Conservation (phyloP, 164 flowering plant genomes). For the Echeveria elegans region DNA sequence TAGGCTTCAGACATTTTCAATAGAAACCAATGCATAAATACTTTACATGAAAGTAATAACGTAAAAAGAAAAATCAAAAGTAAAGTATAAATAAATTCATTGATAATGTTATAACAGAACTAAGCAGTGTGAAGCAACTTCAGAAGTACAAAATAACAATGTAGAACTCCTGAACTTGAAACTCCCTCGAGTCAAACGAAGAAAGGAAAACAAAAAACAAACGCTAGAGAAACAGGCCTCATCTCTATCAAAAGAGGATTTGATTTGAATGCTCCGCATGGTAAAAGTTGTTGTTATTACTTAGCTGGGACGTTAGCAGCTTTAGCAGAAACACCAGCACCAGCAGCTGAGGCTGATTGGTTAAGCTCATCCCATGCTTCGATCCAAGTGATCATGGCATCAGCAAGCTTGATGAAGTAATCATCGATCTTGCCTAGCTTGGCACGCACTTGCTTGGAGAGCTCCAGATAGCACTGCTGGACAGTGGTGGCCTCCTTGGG, state of each 20-base stretch:
- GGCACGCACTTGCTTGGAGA: too few relatives aligned
- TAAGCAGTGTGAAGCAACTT: neutral
- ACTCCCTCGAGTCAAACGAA: too few relatives aligned
- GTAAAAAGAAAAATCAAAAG: too few relatives aligned
- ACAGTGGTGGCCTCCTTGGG: too few relatives aligned
- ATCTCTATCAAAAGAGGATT: neutral
- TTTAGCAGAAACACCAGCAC: neutral
- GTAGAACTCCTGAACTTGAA: neutral
- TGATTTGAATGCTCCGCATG: neutral
- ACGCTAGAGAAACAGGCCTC: neutral
- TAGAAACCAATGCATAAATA: too few relatives aligned
- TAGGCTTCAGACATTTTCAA: too few relatives aligned
- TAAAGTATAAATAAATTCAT: constrained; percentile 3
- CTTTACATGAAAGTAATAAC: too few relatives aligned
- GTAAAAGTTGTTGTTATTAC: neutral
- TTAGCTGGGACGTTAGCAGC: neutral
- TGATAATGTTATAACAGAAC: constrained; percentile 1
- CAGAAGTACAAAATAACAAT: neutral
- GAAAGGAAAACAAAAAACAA: neutral
- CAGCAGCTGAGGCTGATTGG: neutral
- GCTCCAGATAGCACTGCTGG: too few relatives aligned
- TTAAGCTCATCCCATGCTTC: constrained; percentile 8
- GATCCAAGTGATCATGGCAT: too few relatives aligned
- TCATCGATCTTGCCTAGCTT: too few relatives aligned
- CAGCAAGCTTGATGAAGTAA: too few relatives aligned